Base-by-base conservation (phyloP, 2,329 filamentous ascomycete genomes). In the Aspergillus unguis region DNA sequence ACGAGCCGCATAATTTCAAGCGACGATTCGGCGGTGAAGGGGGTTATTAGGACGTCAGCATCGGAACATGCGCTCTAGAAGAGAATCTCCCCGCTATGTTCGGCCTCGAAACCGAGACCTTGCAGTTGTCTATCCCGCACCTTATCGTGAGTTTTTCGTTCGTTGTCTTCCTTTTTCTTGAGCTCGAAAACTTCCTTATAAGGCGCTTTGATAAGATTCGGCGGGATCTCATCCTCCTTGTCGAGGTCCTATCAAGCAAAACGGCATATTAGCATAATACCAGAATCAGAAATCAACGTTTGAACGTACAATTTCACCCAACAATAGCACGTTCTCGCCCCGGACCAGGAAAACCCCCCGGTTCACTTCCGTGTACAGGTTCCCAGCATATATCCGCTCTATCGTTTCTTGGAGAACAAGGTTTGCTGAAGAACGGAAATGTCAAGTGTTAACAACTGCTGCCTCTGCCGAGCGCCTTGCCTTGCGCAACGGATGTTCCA, bases 241-340 rank as follows among this genome's bases (percentile, higher is more conserved):
- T 99, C 94, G 26, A 99, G 83, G 70, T 99, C 94, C 80, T 81
- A 57, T n/a, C 52, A 8, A 48, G n/a, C 41, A 53, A 37, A 7
- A 10, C 43, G 7, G 11, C 37, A 8, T 8, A 49, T 57, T 25
- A 57, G 48, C 26, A 51, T 17, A 35, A n/a, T 25, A 4, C 26
- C n/a, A 7, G 6, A 17, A 38, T 17, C 25, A 5, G 7, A 11
- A 37, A n/a, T 3, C 27, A 31, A 6, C 5, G 17, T 17, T 40
- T 31, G 9, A 8, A 52, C 76, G 44, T 74, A 82, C 80, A 64
- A 99, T 95, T 74, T 97, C 95, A 35, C 94, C 94, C 17, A 97
- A 81, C 41, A 99, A 79, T 47, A 96, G 80, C n/a, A 99, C 94
- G 71, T 99, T 99, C 76, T 99, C 94, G 61, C 94, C 94, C 54